Base-by-base conservation (phyloP, 306 rosid genomes). In the Bauhinia variegata region DNA sequence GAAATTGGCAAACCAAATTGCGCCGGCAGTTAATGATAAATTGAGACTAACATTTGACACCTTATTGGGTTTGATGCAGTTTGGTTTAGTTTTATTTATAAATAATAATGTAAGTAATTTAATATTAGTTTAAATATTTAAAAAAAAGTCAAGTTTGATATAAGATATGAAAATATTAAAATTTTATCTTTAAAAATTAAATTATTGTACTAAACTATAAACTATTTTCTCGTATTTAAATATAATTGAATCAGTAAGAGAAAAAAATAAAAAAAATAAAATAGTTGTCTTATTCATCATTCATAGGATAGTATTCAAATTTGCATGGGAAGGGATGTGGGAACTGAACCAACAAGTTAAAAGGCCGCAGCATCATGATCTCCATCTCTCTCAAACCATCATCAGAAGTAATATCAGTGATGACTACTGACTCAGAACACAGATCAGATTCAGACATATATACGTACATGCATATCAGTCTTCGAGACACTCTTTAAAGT, bases 321-420 rank as follows among this genome's bases (percentile, higher is more conserved):
- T 46, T 75, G 84, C 77, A 79, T 81, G 84, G 86, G 86, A 84
- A 68, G 56, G 66, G 83, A 70, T 71, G 66, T 75, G 69, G 85
- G 79, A 81, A 81, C n/a, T 34, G 71, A 78, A 44, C 62, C 86
- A 83, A 63, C 62, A 71, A 48, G 44, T 46, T 46, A 56, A 63
- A 7, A 58, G 67, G 49, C 28, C 1, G 46, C 28, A 23, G 46
- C 58, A 71, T 47, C 67, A 71, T 54, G 58, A 80, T 77, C 60
- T 70, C n/a, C n/a, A n/a, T n/a, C 28, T 23, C 28, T 23, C 28
- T 23, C 28, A 23, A 23, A 23, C 75, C 70, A 68, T 74, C 67
- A 54, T 74, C 67, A 54, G 33, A 55, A 64, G 54, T 31, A 50
- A 56, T 37, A 63, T 30, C 52, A 70, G 62, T 23, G 28, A 23